Conservation (phyloP, 495 filamentous ascomycete species). For the Xylaria scruposa region DNA sequence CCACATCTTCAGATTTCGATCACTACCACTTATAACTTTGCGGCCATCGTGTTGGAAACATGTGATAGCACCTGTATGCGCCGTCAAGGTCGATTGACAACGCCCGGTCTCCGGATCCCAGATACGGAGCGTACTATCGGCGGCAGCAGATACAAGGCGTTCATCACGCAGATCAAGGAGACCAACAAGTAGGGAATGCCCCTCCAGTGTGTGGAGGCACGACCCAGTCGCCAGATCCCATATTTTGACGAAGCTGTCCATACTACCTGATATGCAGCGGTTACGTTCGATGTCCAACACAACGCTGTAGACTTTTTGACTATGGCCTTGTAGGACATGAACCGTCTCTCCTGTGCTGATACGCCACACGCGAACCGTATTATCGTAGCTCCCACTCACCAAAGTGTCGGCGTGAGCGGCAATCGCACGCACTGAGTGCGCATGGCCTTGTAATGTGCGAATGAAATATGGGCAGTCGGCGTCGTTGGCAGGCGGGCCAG, state of each 20-base stretch:
- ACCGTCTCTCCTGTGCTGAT: conserved; percentile 94
- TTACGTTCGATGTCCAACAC: conserved; percentile 92
- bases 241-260: conserved; percentile 98
- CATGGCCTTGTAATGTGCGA: conserved; percentile 83
- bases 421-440: conserved; percentile 96
- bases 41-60: conserved; percentile 98
- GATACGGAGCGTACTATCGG: conserved; percentile 92
- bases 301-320: conserved; percentile 96
- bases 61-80: conserved; percentile 96
- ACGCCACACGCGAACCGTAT: conserved; percentile 94
- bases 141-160: conserved; percentile 90
- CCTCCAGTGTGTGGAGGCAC: conserved; percentile 88
- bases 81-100: conserved; percentile 86
- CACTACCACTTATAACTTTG: conserved; percentile 95
- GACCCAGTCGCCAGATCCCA: conserved; percentile 94
- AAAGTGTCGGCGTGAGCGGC: conserved; percentile 94
- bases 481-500: conserved; percentile 76
- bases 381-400: conserved; percentile 99
- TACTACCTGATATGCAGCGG: conserved; percentile 96
- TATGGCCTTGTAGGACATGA: conserved; percentile 86
- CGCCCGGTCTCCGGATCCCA: conserved; percentile 96
- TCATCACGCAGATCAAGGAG: conserved; percentile 87
- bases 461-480: conserved; percentile 93
- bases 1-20: conserved; percentile 99
- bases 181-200: conserved; percentile 91